Base-by-base conservation (phyloP, 2,329 filamentous ascomycete genomes). In the Cyphellophora attinorum region DNA sequence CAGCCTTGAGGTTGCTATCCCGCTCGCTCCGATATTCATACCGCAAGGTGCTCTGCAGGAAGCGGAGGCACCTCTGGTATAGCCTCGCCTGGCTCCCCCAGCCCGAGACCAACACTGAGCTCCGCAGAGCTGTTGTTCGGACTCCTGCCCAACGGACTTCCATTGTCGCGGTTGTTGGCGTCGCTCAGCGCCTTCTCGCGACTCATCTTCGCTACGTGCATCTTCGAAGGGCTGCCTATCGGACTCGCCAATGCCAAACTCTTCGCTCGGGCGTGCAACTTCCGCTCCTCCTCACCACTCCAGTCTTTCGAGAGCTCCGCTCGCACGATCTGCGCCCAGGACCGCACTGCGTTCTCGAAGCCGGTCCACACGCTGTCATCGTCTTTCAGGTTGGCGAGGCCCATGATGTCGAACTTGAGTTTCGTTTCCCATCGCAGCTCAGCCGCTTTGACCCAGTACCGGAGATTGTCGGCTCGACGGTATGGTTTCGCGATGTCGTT, bases 401-500 rank as follows among this genome's bases (percentile, higher is more conserved):
- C 85, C 59, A 93, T 79, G 14, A 89, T 85, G 52, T 95, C 85
- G 35, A 94, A 70, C 44, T 80, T 75, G 33, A 96, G 67, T 47
- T 82, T 73, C 25, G 88, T 74, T 60, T 96, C 91, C 79, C 89
- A 98, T 36, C 91, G 77, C 39, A 96, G 68, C 62, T 98, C 88
- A 5, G 88, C 86, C 1, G 89, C 91, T 64, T 98, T 98, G 60
- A 83, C 74, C 89, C 91, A 98, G 66, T 82, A 98, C 27, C 86
- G 76, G 42, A 98, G 69, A 56, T 98, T 98, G 49, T 98, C 91
- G 3, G 88, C 85, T 43, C 80, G 80, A 31, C 91, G 81, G 57
- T 98, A 98, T 0, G 91, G 91, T 61, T 96, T 96, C 40, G 77
- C 79, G 6, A 91, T 89, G 57, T 98, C 86, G n/a, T 78, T 79